Conservation (phyloP, 257 asterid species). For the Solanum chmielewskii region DNA sequence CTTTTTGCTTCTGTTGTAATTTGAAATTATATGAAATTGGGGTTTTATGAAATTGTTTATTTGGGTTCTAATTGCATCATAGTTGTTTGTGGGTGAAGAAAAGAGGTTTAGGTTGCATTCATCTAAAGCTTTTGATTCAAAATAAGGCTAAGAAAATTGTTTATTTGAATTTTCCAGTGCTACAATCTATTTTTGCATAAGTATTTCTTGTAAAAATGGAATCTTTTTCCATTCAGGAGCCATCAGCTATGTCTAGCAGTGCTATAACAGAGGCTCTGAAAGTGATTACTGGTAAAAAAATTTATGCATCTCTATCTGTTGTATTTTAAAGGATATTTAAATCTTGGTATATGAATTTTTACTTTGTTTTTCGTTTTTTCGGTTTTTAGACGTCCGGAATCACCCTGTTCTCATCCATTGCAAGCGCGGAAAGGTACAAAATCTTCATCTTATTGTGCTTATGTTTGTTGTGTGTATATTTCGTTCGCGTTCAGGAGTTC, state of each 20-base stretch:
- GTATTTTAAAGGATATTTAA: not conserved
- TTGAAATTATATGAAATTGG: no score
- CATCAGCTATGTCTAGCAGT: slow-evolving; percentile 17
- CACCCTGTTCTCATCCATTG: slow-evolving; percentile 42
- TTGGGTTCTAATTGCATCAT: not conserved
- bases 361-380: not conserved
- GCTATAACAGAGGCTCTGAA: slow-evolving; percentile 34
- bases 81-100: not conserved
- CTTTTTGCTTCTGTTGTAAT: no score
- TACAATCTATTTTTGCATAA: not conserved
- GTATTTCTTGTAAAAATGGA: not conserved
- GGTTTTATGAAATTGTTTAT: no score
- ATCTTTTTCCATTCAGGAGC: slow-evolving; percentile 15
- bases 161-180: not conserved
- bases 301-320: not conserved
- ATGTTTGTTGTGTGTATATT: not conserved
- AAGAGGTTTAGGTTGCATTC: not conserved
- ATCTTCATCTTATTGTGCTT: not conserved
- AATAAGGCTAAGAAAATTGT: not conserved
- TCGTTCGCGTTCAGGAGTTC: not conserved
- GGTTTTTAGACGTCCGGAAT: slow-evolving; percentile 29
- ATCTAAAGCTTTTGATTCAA: not conserved
- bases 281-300: slow-evolving; percentile 21
- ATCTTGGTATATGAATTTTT: not conserved
- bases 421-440: slow-evolving; percentile 34